A percentile compares a stretch with the other conserved stretches of the same genome.
Conservation (phyloP, 2,329 filamentous ascomycete species). For the Calonectria multiphialidica region DNA sequence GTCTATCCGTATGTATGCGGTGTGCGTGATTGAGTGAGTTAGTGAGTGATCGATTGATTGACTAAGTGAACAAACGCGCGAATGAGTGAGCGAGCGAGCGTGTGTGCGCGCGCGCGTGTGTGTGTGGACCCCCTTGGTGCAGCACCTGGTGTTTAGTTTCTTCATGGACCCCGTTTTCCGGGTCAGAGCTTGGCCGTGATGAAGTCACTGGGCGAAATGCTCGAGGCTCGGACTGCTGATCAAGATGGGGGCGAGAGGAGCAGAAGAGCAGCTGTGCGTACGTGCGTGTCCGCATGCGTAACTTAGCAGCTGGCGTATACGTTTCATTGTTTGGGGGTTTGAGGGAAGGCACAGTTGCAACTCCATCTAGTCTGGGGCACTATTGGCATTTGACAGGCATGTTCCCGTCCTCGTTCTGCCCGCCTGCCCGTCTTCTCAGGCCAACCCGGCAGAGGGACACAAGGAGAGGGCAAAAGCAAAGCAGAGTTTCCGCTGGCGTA, state of each 20-base stretch:
- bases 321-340: neutral
- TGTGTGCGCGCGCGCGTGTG: too few species aligned
- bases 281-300: neutral
- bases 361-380: neutral
- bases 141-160: neutral
- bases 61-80: too few species aligned
- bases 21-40: neutral
- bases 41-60: neutral
- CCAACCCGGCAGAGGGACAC: neutral
- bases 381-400: neutral
- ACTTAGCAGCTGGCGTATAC: neutral
- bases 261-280: neutral
- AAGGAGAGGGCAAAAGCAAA: neutral
- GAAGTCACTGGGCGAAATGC: neutral
- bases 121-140: neutral
- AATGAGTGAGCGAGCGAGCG: neutral
- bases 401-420: neutral
- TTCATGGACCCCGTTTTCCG: neutral
- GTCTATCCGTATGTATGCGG: neutral
- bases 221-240: neutral
- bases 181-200: neutral
- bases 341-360: neutral
- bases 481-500: neutral
- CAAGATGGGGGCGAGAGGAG: neutral
- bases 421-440: neutral